Evolutionary conservation across 441 rosid genomes (phyloP).

Genomic region (Erysimum cheiri): DNA sequence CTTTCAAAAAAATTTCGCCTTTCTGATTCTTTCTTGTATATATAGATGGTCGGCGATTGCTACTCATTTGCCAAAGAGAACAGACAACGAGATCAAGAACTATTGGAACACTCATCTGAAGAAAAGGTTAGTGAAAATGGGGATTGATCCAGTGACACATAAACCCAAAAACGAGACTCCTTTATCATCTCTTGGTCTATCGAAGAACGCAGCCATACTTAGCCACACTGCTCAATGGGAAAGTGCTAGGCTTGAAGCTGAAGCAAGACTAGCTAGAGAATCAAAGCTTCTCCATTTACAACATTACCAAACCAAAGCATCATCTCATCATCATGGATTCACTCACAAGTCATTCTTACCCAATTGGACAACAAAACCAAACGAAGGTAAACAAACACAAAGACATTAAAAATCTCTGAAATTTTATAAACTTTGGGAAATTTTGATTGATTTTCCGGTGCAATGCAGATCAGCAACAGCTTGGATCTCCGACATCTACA

Average conservation of each 20-base stretch:
- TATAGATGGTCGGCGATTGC: conserved; percentile 98
- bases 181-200: conserved; percentile 61
- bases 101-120: conserved; percentile 99
- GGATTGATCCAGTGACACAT: conserved; percentile 98
- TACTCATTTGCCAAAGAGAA: conserved; percentile 87
- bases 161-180: conserved; percentile 84
- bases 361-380: conserved; percentile 41
- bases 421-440: not conserved
- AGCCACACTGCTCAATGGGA: conserved; percentile 99
- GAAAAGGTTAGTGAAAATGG: conserved; percentile 90
- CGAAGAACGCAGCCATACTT: conserved; percentile 86
- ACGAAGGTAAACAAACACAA: conserved; percentile 32
- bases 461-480: conserved; percentile 40
- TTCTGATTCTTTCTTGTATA: not conserved
- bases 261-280: conserved; percentile 87
- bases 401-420: not conserved
- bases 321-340: conserved; percentile 22
- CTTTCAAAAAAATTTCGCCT: not conserved
- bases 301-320: conserved; percentile 36
- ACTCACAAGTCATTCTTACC: conserved; percentile 25
- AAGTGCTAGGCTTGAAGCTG: conserved; percentile 97
- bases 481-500: conserved; percentile 84
- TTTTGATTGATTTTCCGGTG: not conserved
- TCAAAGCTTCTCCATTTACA: conserved; percentile 69
- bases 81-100: conserved; percentile 97